Evolutionary conservation across 2,329 filamentous ascomycete genomes (phyloP), one percentile per base, ranked within the genome.

Genomic region (Fusarium drepaniforme): DNA sequence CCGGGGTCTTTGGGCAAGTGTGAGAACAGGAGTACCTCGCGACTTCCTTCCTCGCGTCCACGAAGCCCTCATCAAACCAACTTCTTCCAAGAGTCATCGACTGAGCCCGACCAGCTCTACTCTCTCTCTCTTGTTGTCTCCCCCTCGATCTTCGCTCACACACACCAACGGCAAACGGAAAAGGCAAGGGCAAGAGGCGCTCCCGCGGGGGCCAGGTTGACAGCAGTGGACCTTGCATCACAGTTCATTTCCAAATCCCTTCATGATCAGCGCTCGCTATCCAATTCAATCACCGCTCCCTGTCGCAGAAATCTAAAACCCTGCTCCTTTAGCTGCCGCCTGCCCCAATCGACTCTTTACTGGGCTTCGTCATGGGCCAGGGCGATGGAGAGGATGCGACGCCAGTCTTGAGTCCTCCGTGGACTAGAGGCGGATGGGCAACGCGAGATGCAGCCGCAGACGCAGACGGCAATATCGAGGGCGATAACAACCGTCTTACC

Each of bases 211-310:
- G 59, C 53, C 62, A 46, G 63, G 46, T 75, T 75, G 73, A 75
- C 73, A 77, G 49, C 73, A 70, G 78, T 79, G 78, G 78, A 71
- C 66, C 75, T 76, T 65, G 66, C 72, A 68, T 71, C 68, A 73
- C 67, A 44, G 66, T 71, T 79, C 75, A 78, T 78, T 79, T 78
- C 78, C 76, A 74, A 60, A 67, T 72, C 59, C 66, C 64, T 73
- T 73, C 60, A 79, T 77, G 78, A 79, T 79, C 78, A 77, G 74
- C 78, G 70, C 61, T 71, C 61, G 58, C 60, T 70, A 67, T 64
- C 72, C 69, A 71, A 67, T 69, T 69, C 73, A 70, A 76, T 71
- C 75, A 72, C 70, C 64, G 60, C 64, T 76, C 78, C 78, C 74
- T 77, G 78, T 73, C 70, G 44, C 70, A 42, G 62, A 66, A 72